phyloP scores from a whole-genome alignment of 345 rosid genomes.

The Hirschfeldia incana region DNA sequence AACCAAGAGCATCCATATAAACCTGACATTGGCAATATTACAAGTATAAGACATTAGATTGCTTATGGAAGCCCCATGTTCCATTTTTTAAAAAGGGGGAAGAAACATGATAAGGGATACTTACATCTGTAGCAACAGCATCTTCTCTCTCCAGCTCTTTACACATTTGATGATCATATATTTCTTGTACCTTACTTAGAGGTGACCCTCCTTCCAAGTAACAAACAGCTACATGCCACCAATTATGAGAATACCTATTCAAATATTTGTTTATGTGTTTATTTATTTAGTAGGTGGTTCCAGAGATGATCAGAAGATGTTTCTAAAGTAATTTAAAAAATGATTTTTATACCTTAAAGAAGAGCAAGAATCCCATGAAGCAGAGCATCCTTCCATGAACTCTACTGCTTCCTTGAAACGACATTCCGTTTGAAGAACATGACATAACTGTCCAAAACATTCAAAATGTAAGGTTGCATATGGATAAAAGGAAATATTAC shows the following conservation, averaged over 20 bases:
- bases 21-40: slow-evolving; percentile 42
- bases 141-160: slow-evolving; percentile 65
- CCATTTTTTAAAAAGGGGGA: background rate
- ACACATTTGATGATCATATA: slow-evolving; percentile 71
- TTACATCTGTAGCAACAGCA: slow-evolving; percentile 57
- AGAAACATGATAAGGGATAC: background rate
- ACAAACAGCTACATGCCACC: slow-evolving; percentile 97
- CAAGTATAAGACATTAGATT: slow-evolving; percentile 1
- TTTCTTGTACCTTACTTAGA: slow-evolving; percentile 49
- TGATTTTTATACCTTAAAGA: slow-evolving; percentile 60
- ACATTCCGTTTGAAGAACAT: slow-evolving; percentile 77
- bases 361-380: slow-evolving; percentile 67
- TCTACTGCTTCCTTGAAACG: slow-evolving; percentile 74
- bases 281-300: background rate
- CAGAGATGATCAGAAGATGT: background rate
- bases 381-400: slow-evolving; percentile 76
- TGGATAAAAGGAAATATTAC: background rate
- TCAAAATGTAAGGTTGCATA: background rate
- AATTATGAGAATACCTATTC: slow-evolving; percentile 75
- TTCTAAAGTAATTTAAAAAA: background rate
- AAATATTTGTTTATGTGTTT: background rate
- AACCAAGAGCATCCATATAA: slow-evolving; percentile 70
- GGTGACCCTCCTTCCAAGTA: slow-evolving; percentile 82
- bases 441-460: slow-evolving; percentile 60
- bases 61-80: background rate